phyloP scores from a whole-genome alignment of 345 rosid genomes.

The Lenwebbia sp. region DNA sequence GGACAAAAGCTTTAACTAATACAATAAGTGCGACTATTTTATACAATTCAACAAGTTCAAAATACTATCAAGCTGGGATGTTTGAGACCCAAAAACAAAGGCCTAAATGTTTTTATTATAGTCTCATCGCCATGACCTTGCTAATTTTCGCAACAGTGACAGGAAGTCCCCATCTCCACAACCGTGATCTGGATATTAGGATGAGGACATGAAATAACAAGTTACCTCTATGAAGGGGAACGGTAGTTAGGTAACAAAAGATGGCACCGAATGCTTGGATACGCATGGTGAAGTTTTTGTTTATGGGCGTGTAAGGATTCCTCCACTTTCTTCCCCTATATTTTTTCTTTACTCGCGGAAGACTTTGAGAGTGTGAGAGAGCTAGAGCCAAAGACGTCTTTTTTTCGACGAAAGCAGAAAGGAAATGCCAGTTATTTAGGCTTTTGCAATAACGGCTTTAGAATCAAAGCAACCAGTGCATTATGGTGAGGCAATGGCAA shows the following conservation, averaged over 20 bases:
- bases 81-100: neutral
- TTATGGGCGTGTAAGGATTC: neutral
- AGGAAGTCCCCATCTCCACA: neutral
- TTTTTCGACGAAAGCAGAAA: neutral
- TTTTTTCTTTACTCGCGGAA: neutral
- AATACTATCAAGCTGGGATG: neutral
- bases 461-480: no score
- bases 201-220: neutral
- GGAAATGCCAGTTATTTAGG: no score
- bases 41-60: neutral
- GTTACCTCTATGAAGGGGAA: neutral
- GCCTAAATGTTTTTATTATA: neutral
- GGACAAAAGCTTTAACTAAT: neutral
- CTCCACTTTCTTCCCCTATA: neutral
- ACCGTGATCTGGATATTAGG: neutral
- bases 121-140: neutral
- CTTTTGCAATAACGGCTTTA: no score
- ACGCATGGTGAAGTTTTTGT: neutral
- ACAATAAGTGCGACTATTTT: neutral
- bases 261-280: neutral
- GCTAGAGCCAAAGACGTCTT: neutral
- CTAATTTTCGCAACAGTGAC: neutral
- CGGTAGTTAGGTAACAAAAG: neutral
- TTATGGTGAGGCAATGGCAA: no score
- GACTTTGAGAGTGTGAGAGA: neutral